Base-by-base conservation (phyloP, 192 early-diverging fungal genomes). In the Coemansia sp. region DNA sequence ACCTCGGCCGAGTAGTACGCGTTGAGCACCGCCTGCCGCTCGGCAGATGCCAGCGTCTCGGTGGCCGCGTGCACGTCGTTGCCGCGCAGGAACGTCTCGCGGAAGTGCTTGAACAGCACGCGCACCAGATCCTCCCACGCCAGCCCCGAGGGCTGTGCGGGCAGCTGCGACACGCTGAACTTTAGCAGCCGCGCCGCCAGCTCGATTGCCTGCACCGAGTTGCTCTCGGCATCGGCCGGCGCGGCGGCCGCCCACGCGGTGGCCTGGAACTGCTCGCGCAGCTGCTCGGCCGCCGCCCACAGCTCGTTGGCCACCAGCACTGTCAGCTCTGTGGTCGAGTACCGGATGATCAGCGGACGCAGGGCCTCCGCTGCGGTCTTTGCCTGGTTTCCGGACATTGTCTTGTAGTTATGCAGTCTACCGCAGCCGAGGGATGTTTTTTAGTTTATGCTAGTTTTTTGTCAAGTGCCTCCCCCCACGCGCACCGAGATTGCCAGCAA, bases 241-340 rank as follows among this genome's bases (percentile, higher is more conserved):
- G 80, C 60, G 1, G 36, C 36, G 36, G 79, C 36, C 38, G 53
- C 43, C 57, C 64, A 66, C 14, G 75, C 30, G 1, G 63, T 56
- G 21, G 57, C 65, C 42, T 67, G 75, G 62, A 91, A 87, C 70
- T 84, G 80, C 64, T 94, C 90, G 29, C 85, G 81, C 55, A 92
- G 67, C 50, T 85, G 84, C 70, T 95, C 93, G 52, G 93, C 93
- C 22, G 84, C 81, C 2, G 89, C 87, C 93, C 93, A 95, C 56
- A 89, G 83, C 67, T 85, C 80, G 46, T 85, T 80, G 56, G 91
- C 89, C 19, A 95, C 83, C 29, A 89, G 72, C 46, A 95, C 83
- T 15, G 90, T 83, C 53, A 92, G 78, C 67, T 95, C 88, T 58
- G 84, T 82, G 23, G 84, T 80, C 53, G 81, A 82, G 64, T 89